Conservation (phyloP, 257 asterid species). For the Euphrasia confusa region DNA sequence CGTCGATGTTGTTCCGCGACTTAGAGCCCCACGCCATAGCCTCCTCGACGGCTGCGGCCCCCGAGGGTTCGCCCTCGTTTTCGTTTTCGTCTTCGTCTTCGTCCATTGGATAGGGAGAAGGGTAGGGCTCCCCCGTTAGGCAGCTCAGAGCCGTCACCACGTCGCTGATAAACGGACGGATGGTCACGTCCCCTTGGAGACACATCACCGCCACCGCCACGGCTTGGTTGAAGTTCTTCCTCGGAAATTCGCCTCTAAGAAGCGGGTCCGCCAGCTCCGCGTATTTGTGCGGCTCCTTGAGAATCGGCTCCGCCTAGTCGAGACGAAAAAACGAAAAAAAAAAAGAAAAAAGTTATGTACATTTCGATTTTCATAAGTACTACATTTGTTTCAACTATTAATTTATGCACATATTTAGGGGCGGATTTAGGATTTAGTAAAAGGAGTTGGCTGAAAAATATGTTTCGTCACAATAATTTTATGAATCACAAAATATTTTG, state of each 20-base stretch:
- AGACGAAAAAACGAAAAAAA: no score
- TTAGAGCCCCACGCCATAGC: slow-evolving; percentile 86
- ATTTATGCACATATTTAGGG: no score
- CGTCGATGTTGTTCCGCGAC: slow-evolving; percentile 33
- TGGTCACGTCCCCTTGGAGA: slow-evolving; percentile 54
- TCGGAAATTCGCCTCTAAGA: slow-evolving; percentile 51
- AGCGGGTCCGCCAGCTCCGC: slow-evolving; percentile 64
- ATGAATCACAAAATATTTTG: no score
- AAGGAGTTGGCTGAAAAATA: no score
- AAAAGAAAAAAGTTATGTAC: no score
- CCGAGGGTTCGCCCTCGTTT: slow-evolving; percentile 14
- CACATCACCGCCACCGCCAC: slow-evolving; percentile 84
- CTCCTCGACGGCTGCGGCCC: slow-evolving; percentile 78
- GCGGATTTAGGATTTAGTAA: no score
- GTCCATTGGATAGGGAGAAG: slow-evolving; percentile 8
- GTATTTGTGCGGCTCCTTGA: slow-evolving; percentile 55
- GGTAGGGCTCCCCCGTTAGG: slow-evolving; percentile 38
- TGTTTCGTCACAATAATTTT: no score
- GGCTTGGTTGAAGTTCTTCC: slow-evolving; percentile 66
- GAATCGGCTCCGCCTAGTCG: slow-evolving; percentile 57
- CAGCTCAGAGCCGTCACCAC: slow-evolving; percentile 84
- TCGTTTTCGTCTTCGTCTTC: slow-evolving; percentile 12
- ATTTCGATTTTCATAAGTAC: no score
- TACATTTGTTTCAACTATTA: no score
- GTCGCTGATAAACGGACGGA: slow-evolving; percentile 73